phyloP scores from a whole-genome alignment of 305 asterid genomes.

The Fraxinus greggii region DNA sequence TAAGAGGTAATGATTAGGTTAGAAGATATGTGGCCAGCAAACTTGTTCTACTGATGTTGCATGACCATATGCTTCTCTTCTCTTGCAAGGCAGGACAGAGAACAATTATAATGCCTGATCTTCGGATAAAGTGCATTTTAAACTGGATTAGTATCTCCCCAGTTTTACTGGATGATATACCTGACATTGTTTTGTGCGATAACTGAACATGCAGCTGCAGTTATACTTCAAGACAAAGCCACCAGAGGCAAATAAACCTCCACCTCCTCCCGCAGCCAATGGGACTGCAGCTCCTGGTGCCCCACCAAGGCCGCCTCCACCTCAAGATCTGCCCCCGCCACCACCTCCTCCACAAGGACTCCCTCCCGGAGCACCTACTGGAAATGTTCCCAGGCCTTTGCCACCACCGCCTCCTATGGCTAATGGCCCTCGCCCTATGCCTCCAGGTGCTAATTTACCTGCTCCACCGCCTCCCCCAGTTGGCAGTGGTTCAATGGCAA shows the following conservation, averaged over 20 bases:
- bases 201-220: constrained; percentile 60
- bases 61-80: neutral
- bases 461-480: constrained; percentile 90
- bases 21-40: neutral
- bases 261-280: constrained; percentile 51
- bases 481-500: constrained; percentile 72
- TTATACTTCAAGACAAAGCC: constrained; percentile 91
- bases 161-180: neutral
- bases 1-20: neutral
- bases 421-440: constrained; percentile 94
- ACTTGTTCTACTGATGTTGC: neutral
- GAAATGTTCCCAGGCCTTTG: constrained; percentile 51
- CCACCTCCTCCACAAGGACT: constrained; percentile 77
- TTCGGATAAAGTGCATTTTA: neutral
- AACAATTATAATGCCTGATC: neutral
- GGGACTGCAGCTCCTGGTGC: constrained; percentile 68
- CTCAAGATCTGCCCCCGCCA: constrained; percentile 67
- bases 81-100: neutral
- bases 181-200: constrained; percentile 20
- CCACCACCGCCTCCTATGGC: constrained; percentile 64
- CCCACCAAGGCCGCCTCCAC: constrained; percentile 68
- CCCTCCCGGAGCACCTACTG: constrained; percentile 47
- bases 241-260: constrained; percentile 70
- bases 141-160: constrained; percentile 6
- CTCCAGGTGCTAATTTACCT: constrained; percentile 85